Conservation (phyloP, 2,329 filamentous ascomycete genomes). For the Mycosphaerella arachidis region DNA sequence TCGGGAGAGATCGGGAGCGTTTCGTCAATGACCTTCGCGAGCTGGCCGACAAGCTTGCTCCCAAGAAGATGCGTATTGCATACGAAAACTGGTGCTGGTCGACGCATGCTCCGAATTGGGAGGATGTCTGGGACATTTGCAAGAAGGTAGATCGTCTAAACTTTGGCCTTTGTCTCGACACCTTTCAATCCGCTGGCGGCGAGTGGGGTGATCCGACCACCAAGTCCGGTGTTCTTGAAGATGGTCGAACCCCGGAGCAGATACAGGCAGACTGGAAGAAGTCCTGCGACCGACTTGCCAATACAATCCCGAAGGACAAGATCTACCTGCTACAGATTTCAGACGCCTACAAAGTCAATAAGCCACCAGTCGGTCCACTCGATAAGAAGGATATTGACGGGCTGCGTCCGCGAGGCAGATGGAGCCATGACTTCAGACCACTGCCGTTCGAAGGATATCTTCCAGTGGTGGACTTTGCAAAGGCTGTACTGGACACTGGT, state of each 20-base stretch:
- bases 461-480: constrained; percentile 60
- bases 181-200: constrained; percentile 68
- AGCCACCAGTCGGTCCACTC: constrained; percentile 43
- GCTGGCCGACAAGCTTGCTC: constrained; percentile 58
- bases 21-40: constrained; percentile 60
- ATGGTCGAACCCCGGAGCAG: constrained; percentile 39
- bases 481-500: constrained; percentile 63
- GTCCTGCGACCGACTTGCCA: constrained; percentile 46
- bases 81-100: constrained; percentile 86
- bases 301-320: constrained; percentile 60
- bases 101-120: constrained; percentile 64
- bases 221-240: constrained; percentile 54
- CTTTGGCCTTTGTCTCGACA: constrained; percentile 71
- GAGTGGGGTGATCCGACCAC: constrained; percentile 72
- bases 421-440: constrained; percentile 68
- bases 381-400: constrained; percentile 49
- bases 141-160: constrained; percentile 59
- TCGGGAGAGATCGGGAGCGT: constrained; percentile 47
- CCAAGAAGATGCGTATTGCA: constrained; percentile 57
- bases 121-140: constrained; percentile 65
- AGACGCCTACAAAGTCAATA: constrained; percentile 62
- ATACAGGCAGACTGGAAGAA: constrained; percentile 41
- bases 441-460: constrained; percentile 68
- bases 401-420: constrained; percentile 57
- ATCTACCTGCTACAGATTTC: constrained; percentile 72